phyloP scores from a whole-genome alignment of 192 early-diverging fungal species.

The Spizellomyces sp. region DNA sequence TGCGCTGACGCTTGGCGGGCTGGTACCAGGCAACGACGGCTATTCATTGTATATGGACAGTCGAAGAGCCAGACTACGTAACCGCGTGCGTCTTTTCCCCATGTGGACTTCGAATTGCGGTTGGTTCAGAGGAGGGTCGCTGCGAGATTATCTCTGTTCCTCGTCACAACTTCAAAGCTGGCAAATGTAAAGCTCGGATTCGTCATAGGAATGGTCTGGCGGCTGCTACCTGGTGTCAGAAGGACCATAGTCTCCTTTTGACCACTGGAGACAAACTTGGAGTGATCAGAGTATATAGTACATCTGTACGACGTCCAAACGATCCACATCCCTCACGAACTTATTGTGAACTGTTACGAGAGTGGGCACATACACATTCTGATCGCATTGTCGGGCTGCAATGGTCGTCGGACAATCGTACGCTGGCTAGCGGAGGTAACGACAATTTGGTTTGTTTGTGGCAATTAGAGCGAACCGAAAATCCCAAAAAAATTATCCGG shows the following conservation, averaged over 20 bases:
- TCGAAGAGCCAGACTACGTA: slow-evolving; percentile 36
- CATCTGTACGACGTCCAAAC: slow-evolving; percentile 36
- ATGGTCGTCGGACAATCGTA: slow-evolving; percentile 49
- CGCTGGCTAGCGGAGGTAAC: slow-evolving; percentile 59
- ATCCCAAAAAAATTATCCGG: slow-evolving; percentile 26
- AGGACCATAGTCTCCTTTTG: slow-evolving; percentile 52
- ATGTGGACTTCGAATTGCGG: slow-evolving; percentile 45
- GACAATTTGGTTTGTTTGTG: slow-evolving; percentile 66
- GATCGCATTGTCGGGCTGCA: slow-evolving; percentile 47
- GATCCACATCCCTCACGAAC: slow-evolving; percentile 1
- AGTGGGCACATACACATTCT: slow-evolving; percentile 61
- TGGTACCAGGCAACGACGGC: slow-evolving; percentile 30
- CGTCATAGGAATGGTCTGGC: slow-evolving; percentile 71
- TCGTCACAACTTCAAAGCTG: neutral
- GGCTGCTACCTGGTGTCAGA: slow-evolving; percentile 73
- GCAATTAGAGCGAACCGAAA: slow-evolving; percentile 32
- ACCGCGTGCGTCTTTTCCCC: slow-evolving; percentile 41
- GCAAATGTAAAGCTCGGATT: slow-evolving; percentile 65
- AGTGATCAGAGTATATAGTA: slow-evolving; percentile 84
- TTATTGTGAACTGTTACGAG: slow-evolving; percentile 19
- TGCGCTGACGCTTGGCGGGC: neutral
- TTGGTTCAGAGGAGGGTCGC: slow-evolving; percentile 58
- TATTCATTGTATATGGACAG: slow-evolving; percentile 48
- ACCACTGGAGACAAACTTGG: slow-evolving; percentile 80
- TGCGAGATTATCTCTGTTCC: slow-evolving; percentile 23